Evolutionary conservation across 1,284 basidiomycete species (phyloP).

Genomic region (Lignosus rhinocerotis): DNA sequence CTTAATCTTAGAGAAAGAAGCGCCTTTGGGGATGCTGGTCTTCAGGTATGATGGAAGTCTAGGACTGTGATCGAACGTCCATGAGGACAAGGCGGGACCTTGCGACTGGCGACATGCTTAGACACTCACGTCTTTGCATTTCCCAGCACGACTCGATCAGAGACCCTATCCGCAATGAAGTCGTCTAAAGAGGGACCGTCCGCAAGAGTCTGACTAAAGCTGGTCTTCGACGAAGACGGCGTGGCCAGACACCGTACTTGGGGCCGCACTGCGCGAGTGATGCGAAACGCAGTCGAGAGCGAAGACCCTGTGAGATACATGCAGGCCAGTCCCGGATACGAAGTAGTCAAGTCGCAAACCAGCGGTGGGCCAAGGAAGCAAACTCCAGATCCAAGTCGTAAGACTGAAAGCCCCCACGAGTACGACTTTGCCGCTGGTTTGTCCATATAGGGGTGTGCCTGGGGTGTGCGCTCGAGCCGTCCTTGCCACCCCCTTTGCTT

Average conservation of each 20-base stretch:
- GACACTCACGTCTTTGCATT: slow-evolving; percentile 70
- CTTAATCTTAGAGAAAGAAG: slow-evolving; percentile 91
- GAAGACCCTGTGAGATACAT: slow-evolving; percentile 19
- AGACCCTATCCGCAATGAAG: slow-evolving; percentile 70
- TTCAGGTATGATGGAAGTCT: slow-evolving; percentile 92
- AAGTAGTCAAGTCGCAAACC: too few relatives aligned
- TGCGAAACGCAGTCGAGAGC: slow-evolving; percentile 21
- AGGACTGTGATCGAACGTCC: slow-evolving; percentile 50
- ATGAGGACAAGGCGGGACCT: neutral
- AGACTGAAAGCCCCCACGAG: neutral
- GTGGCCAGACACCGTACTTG: slow-evolving; percentile 56
- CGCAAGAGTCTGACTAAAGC: slow-evolving; percentile 62
- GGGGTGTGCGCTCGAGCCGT: slow-evolving; percentile 21
- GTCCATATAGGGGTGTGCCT: neutral
- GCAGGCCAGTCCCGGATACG: neutral
- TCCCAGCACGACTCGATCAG: slow-evolving; percentile 74
- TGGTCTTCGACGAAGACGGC: slow-evolving; percentile 47
- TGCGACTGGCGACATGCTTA: neutral
- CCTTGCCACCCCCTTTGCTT: slow-evolving; percentile 4
- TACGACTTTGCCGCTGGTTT: slow-evolving; percentile 18
- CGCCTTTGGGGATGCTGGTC: slow-evolving; percentile 89
- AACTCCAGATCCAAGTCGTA: neutral
- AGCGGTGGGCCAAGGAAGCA: too few relatives aligned
- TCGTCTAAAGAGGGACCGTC: slow-evolving; percentile 83
- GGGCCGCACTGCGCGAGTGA: slow-evolving; percentile 20